These are phyloP conservation scores for Coniosporium uncinatum DNA, from an alignment of 2,329 filamentous ascomycete species.

Conservation along the genomic window DNA sequence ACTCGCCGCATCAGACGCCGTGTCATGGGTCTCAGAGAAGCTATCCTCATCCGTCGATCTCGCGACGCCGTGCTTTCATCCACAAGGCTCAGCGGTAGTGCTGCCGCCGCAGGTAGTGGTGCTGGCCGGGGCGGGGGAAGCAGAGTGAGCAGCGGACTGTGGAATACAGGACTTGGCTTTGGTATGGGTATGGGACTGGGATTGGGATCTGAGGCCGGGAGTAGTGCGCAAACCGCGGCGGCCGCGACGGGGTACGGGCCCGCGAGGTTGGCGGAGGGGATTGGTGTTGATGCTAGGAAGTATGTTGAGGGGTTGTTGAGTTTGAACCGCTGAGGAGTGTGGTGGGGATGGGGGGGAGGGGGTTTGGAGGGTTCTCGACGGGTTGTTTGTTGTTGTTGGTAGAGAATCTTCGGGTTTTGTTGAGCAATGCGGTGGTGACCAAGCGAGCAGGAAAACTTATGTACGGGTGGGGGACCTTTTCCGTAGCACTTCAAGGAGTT, in stretches of 20 bases:
- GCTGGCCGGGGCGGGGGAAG: slow-evolving; percentile 1
- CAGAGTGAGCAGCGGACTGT: slow-evolving; percentile 13
- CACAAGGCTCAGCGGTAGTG: too few species aligned
- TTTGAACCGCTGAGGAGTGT: slow-evolving; percentile 34
- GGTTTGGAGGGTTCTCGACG: too few species aligned
- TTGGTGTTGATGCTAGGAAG: slow-evolving; percentile 69
- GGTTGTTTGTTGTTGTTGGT: too few species aligned
- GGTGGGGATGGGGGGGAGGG: too few species aligned
- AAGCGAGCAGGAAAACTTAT: too few species aligned
- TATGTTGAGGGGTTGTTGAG: slow-evolving; percentile 71
- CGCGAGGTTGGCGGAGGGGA: slow-evolving; percentile 63
- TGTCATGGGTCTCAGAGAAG: slow-evolving; percentile 4
- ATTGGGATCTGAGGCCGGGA: too few species aligned
- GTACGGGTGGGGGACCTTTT: too few species aligned
- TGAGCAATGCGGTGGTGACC: too few species aligned
- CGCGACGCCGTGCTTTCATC: too few species aligned
- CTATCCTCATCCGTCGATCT: slow-evolving; percentile 9
- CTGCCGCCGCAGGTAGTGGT: neutral
- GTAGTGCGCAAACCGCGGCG: too few species aligned
- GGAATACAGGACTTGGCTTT: slow-evolving; percentile 15
- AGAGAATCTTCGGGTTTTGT: too few species aligned
- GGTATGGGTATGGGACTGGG: slow-evolving; percentile 15
- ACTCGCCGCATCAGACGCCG: neutral
- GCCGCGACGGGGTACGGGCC: slow-evolving; percentile 47
- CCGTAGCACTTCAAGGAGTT: too few species aligned